phyloP scores from a whole-genome alignment of 371 early-diverging fungal genomes.

The Syncephalastrum racemosum region DNA sequence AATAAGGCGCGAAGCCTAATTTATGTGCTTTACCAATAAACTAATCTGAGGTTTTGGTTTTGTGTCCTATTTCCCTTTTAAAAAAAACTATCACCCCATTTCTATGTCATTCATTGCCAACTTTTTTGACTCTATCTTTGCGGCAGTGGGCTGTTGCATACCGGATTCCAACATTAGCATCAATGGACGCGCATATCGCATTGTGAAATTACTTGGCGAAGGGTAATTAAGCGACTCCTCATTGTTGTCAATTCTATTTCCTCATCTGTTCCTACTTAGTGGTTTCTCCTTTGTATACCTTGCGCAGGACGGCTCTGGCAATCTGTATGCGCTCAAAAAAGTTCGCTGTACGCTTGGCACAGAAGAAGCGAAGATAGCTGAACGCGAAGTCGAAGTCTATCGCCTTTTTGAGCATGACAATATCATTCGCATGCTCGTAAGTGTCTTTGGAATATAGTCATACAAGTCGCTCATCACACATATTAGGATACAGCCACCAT shows the following conservation, averaged over 20 bases:
- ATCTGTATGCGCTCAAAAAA: slow-evolving; percentile 67
- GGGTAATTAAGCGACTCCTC: slow-evolving; percentile 43
- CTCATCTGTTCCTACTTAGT: slow-evolving; percentile 27
- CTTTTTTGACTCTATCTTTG: slow-evolving; percentile 42
- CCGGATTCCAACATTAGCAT: slow-evolving; percentile 58
- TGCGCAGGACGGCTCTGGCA: slow-evolving; percentile 59
- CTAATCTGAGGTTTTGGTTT: too few species aligned
- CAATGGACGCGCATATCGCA: slow-evolving; percentile 57
- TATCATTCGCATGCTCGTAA: slow-evolving; percentile 68
- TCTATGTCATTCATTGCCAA: slow-evolving; percentile 38
- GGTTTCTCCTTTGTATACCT: slow-evolving; percentile 78
- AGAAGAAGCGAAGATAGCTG: slow-evolving; percentile 57
- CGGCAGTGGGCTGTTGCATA: slow-evolving; percentile 50
- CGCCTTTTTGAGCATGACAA: slow-evolving; percentile 65
- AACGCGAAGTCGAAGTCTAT: slow-evolving; percentile 68
- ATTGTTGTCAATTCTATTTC: background rate
- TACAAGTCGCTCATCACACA: background rate
- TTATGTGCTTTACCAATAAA: too few species aligned
- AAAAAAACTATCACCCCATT: too few species aligned
- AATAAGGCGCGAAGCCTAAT: too few species aligned
- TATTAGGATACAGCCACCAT: slow-evolving; percentile 64
- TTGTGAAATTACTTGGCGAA: slow-evolving; percentile 69
- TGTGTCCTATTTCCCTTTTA: too few species aligned
- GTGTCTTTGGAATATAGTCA: slow-evolving; percentile 6
- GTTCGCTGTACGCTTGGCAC: slow-evolving; percentile 66